phyloP scores from a whole-genome alignment of 1,139 yeast genomes.

The Nakaseomyces uthaithaninus region DNA sequence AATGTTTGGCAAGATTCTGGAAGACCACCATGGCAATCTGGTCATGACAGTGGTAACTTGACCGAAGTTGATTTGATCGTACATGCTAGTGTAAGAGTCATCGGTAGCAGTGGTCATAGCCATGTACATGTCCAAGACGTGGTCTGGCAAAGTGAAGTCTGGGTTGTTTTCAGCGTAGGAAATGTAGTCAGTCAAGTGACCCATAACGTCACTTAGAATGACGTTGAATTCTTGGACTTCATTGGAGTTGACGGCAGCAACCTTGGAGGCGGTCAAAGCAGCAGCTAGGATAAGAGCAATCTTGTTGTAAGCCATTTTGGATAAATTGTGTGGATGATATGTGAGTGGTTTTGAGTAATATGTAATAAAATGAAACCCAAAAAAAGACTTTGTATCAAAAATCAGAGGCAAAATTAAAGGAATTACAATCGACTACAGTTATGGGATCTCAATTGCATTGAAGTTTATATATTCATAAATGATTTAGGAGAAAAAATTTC shows the following conservation, averaged over 20 bases:
- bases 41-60: slow-evolving; percentile 32
- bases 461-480: no score
- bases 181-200: slow-evolving; percentile 18
- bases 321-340: no score
- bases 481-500: no score
- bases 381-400: no score
- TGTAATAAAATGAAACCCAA: no score
- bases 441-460: no score
- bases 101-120: slow-evolving; percentile 37
- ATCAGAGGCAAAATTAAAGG: no score
- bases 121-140: slow-evolving; percentile 32
- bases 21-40: slow-evolving; percentile 37
- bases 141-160: slow-evolving; percentile 27
- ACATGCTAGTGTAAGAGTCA: slow-evolving; percentile 16
- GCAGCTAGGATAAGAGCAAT: slow-evolving; percentile 15
- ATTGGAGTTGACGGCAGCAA: slow-evolving; percentile 12
- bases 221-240: slow-evolving; percentile 20
- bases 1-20: slow-evolving; percentile 22
- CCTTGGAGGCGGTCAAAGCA: slow-evolving; percentile 13
- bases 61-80: slow-evolving; percentile 15
- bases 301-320: slow-evolving; percentile 12
- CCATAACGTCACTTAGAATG: slow-evolving; percentile 18
- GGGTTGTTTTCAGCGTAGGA: slow-evolving; percentile 18
- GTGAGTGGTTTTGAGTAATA: no score
- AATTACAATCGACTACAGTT: no score